These are phyloP conservation scores for Pestalotiopsis sp. DNA, from an alignment of 2,329 filamentous ascomycete species.

Conservation along the genomic window DNA sequence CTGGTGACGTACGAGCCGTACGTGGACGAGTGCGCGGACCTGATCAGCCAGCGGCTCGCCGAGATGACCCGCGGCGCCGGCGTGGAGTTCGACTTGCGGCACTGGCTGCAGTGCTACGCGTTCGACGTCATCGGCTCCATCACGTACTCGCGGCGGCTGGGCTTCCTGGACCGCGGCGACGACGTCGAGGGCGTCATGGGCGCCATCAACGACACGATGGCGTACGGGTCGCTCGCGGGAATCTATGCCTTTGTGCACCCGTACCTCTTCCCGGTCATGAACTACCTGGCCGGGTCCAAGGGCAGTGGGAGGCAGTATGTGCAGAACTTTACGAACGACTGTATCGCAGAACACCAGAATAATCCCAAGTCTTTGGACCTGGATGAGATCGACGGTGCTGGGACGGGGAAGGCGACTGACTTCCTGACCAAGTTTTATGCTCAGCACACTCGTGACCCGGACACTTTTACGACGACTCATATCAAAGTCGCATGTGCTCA, in stretches of 20 bases:
- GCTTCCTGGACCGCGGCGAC: constrained; percentile 27
- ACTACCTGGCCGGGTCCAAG: constrained; percentile 18
- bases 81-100: constrained; percentile 26
- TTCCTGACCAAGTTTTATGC: constrained; percentile 32
- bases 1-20: constrained; percentile 37
- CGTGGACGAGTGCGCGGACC: constrained; percentile 33
- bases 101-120: constrained; percentile 25
- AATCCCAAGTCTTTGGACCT: constrained; percentile 8
- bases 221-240: constrained; percentile 29
- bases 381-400: background rate
- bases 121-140: constrained; percentile 30
- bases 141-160: constrained; percentile 24
- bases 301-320: constrained; percentile 30
- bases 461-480: constrained; percentile 33
- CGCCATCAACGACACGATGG: background rate
- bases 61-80: constrained; percentile 24
- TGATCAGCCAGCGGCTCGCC: constrained; percentile 29
- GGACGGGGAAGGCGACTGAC: constrained; percentile 15
- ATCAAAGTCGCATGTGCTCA: constrained; percentile 22
- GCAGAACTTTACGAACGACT: constrained; percentile 25
- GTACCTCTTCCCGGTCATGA: constrained; percentile 14
- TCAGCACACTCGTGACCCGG: constrained; percentile 28
- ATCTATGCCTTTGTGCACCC: constrained; percentile 23
- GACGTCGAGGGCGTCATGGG: constrained; percentile 19
- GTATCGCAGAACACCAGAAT: constrained; percentile 19